Base-by-base conservation (phyloP, 2,329 filamentous ascomycete genomes). In the Cordyceps sp. region DNA sequence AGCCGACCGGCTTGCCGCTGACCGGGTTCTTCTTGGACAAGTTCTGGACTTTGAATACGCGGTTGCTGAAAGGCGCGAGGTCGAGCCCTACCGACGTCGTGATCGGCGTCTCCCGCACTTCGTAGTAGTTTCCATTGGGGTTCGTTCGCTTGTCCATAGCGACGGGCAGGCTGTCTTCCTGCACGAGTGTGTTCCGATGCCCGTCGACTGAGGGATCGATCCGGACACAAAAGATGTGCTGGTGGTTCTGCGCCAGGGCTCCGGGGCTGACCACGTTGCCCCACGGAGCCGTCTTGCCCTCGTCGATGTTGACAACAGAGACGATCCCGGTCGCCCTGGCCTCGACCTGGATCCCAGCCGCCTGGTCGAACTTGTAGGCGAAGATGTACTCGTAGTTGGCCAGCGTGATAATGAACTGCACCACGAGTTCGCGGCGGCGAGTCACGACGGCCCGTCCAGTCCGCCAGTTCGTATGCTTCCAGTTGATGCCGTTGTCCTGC, bases 181-280 rank as follows among this genome's bases (percentile, higher is more conserved):
- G 48, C 0, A 58, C 46, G 1, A 75, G 50, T 0, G 68, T 68
- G 45, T 78, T 78, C 1, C 53, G 48, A 36, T 64, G 54, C 2
- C 73, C 72, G 43, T 77, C 71, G 28, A 78, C 57, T 16, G 68
- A 64, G 0, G 73, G 70, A 41, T 79, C 73, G 24, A 78, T 65
- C 4, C 73, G 63, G 25, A 71, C 47, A 18, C 60, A 66, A 46
- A 79, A 78, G 32, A 79, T 60, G 50, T 79, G 73, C 45, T 79
- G 74, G 42, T 79, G 73, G 46, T 77, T 73, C 31, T 71, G 69
- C 0, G 73, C 74, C 5, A 78, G 50, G 0, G 69, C 65, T 0
- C 73, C 73, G 0, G 66, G 63, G 6, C 60, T 60, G 4, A 80
- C 72, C 4, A 75, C 58, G 34, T 67, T 78, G 6, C 69, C 70